Percentiles rank a stretch among this genome's conserved stretches.
phyloP scores from a whole-genome alignment of 768 basidiomycete species.

The Tylopilus sp. region DNA sequence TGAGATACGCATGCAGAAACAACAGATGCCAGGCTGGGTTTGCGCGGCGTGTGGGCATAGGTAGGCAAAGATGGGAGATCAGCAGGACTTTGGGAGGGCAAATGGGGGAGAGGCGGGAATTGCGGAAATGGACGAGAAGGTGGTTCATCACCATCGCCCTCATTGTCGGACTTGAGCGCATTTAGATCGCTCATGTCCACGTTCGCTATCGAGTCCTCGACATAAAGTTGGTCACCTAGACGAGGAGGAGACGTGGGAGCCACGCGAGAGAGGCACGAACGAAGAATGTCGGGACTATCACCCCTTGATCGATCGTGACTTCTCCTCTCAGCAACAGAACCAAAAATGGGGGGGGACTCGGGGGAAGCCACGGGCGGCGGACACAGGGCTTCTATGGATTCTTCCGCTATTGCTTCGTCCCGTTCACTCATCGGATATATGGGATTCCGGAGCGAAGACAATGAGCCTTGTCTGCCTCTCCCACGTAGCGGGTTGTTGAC shows the following conservation, averaged over 20 bases:
- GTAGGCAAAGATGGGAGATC: conserved; percentile 6
- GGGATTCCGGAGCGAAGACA: conserved; percentile 29
- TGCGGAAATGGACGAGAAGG: conserved; percentile 26
- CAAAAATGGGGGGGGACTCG: conserved; percentile 3
- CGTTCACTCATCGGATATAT: conserved; percentile 10
- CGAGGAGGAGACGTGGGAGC: background rate
- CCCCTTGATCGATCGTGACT: conserved; percentile 8
- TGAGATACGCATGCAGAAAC: conserved; percentile 10
- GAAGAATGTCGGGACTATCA: conserved; percentile 23
- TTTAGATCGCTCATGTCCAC: conserved; percentile 33
- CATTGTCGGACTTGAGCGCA: conserved; percentile 28
- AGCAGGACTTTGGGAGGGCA: conserved; percentile 5
- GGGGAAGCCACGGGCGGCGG: background rate
- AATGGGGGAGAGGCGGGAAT: conserved; percentile 24
- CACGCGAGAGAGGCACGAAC: conserved; percentile 16
- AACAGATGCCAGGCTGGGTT: conserved; percentile 18
- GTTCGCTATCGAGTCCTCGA: conserved; percentile 27
- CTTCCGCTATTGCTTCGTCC: conserved; percentile 18
- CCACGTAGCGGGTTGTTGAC: conserved; percentile 9
- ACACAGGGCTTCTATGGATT: conserved; percentile 2
- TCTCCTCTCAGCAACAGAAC: conserved; percentile 6
- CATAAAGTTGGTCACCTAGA: conserved; percentile 1
- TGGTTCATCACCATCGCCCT: conserved; percentile 24
- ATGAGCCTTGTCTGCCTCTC: conserved; percentile 24
- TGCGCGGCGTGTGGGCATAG: conserved; percentile 24